A percentile compares a stretch with the other conserved stretches of the same genome.
Conservation (phyloP, 306 rosid species). For the Dalbergia oliveri region DNA sequence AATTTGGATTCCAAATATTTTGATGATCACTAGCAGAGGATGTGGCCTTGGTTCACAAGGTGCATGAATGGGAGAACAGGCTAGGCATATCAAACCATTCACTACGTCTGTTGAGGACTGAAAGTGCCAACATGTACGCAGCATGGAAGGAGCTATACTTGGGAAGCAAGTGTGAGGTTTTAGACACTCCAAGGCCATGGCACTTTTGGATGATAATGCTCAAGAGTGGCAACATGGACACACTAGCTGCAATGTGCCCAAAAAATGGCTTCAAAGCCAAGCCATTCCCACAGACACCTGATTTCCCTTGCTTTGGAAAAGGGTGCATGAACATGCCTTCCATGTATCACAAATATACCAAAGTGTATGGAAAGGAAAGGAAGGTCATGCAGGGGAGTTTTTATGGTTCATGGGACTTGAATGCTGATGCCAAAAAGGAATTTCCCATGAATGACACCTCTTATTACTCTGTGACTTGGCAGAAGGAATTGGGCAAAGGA, state of each 20-base stretch:
- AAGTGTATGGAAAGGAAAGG: conserved; percentile 27
- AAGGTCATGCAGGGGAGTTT: conserved; percentile 55
- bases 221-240: conserved; percentile 73
- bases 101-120: background rate
- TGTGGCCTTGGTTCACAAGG: conserved; percentile 32
- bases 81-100: conserved; percentile 32
- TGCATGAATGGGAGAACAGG: conserved; percentile 50
- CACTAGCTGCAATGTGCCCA: conserved; percentile 63
- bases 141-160: conserved; percentile 58
- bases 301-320: conserved; percentile 65
- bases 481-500: conserved; percentile 58
- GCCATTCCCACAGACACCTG: conserved; percentile 51
- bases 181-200: conserved; percentile 62
- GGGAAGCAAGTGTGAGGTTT: conserved; percentile 58
- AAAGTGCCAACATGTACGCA: conserved; percentile 45
- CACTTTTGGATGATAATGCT: conserved; percentile 78
- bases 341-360: conserved; percentile 57
- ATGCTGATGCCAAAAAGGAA: conserved; percentile 42
- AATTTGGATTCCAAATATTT: background rate
- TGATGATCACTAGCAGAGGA: conserved; percentile 27
- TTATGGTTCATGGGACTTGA: conserved; percentile 65
- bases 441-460: conserved; percentile 46
- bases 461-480: conserved; percentile 64
- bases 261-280: conserved; percentile 55
- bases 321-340: conserved; percentile 74